Evolutionary conservation across 1,284 basidiomycete genomes (phyloP), one percentile per base, ranked within the genome.

Genomic region (Anthracocystis walkeri): DNA sequence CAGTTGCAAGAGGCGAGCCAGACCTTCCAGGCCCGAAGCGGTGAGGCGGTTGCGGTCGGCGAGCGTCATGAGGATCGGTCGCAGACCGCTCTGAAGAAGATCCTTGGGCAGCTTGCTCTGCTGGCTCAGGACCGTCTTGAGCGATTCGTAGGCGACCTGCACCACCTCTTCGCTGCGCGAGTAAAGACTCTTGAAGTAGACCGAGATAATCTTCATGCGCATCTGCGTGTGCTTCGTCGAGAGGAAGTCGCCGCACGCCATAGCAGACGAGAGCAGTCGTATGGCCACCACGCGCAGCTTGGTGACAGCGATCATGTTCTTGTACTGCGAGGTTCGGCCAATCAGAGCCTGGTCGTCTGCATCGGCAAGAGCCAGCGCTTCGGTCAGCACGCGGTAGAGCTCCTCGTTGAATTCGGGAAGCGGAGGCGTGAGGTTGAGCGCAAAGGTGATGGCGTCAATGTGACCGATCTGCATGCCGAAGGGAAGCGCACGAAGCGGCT

Each of bases 141-240:
- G 89, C 54, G 94, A 94, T 77, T 96, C 93, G 81, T 98, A 95
- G 1, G 97, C 95, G 11, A 95, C 95, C 78, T 96, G 92, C 80
- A 98, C 97, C 69, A 99, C 93, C 82, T 97, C 95, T 14, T 91
- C 89, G n/a, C 92, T 93, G 21, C 91, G 89, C 4, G 95, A 97
- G 86, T 99, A 99, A 48, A 99, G 89, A 16, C 96, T 95, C 87
- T 99, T 99, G 90, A 99, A 99, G 87, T 99, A 99, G 21, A 98
- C 93, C 33, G 92, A 89, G 25, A 95, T 97, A 41, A 98, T 96
- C 90, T 92, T 86, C 93, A 93, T 57, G 29, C 83, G 76, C 79
- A 83, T 80, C 67, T 82, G 59, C 18, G 67, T 67, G 65, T 84
- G 82, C 62, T 80, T 79, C 31, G 78, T 65, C 27, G 78, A 76